phyloP scores from a whole-genome alignment of 2,329 filamentous ascomycete species.

The Calonectria naviculata region DNA sequence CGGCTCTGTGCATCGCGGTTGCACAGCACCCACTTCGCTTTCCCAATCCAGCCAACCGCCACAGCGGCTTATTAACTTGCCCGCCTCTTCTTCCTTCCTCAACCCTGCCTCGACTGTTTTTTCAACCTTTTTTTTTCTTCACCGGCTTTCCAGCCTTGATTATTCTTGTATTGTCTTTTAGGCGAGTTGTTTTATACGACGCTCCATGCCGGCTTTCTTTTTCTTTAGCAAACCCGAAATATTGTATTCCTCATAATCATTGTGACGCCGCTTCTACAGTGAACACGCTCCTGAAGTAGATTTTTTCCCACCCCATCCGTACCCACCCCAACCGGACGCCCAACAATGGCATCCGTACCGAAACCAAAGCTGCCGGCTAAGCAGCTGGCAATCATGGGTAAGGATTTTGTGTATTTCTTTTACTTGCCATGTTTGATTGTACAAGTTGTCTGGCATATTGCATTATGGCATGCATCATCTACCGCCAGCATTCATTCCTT shows the following conservation, averaged over 20 bases:
- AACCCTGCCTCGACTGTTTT: background rate
- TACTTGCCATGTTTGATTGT: background rate
- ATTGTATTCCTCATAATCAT: background rate
- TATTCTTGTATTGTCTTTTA: background rate
- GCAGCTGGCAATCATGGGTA: constrained; percentile 84
- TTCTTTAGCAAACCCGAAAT: background rate
- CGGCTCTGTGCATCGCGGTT: constrained; percentile 5
- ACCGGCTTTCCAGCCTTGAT: background rate
- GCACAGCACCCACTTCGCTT: background rate
- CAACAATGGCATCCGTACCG: constrained; percentile 28
- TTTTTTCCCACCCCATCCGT: constrained; percentile 1
- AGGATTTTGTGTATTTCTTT: constrained; percentile 41
- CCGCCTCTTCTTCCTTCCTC: background rate
- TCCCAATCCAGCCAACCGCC: constrained; percentile 18
- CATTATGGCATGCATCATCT: background rate
- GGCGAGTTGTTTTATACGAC: background rate
- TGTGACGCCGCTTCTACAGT: background rate
- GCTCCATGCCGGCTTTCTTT: background rate
- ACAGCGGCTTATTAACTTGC: constrained; percentile 22
- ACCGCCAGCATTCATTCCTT: background rate
- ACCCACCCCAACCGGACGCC: constrained; percentile 15
- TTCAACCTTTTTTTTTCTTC: background rate
- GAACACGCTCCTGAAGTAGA: background rate
- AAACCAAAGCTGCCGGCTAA: constrained; percentile 76
- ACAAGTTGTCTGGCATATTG: background rate